These are phyloP conservation scores for Dentipellis sp. DNA, from an alignment of 768 basidiomycete genomes.

Conservation along the genomic window DNA sequence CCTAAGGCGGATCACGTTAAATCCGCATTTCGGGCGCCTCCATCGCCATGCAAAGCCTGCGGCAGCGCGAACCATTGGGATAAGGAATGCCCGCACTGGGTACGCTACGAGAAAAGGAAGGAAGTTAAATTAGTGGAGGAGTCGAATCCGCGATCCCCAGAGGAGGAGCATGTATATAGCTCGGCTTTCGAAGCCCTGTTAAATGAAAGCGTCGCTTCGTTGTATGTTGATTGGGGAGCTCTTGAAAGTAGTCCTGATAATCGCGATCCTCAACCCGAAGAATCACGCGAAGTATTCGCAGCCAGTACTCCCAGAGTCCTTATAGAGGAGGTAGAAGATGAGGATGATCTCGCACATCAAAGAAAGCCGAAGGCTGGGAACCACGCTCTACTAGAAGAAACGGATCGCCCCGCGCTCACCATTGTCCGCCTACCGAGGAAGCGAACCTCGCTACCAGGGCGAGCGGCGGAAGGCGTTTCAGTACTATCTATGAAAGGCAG, in stretches of 20 bases:
- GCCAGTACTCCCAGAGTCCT: not conserved
- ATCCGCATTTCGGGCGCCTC: not conserved
- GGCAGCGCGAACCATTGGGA: conserved; percentile 28
- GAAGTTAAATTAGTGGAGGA: no score
- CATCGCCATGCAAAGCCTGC: conserved; percentile 10
- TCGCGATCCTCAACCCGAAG: no score
- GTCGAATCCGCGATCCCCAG: no score
- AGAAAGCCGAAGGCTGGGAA: not conserved
- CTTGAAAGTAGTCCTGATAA: no score
- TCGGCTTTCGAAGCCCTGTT: not conserved
- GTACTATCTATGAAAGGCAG: not conserved
- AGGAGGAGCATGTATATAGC: conserved; percentile 24
- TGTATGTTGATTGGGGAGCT: not conserved
- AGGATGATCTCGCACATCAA: not conserved
- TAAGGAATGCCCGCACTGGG: no score
- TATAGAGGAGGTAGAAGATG: not conserved
- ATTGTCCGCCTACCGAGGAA: not conserved
- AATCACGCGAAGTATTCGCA: not conserved
- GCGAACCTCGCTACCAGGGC: not conserved
- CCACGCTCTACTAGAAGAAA: not conserved
- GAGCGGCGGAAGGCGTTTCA: not conserved
- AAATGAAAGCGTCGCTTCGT: not conserved
- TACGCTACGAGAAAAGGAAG: no score
- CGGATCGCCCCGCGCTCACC: no score
- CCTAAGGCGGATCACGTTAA: not conserved